Evolutionary conservation across 805 yeast genomes (phyloP).

Genomic region (Myxozyma melibiosi): DNA sequence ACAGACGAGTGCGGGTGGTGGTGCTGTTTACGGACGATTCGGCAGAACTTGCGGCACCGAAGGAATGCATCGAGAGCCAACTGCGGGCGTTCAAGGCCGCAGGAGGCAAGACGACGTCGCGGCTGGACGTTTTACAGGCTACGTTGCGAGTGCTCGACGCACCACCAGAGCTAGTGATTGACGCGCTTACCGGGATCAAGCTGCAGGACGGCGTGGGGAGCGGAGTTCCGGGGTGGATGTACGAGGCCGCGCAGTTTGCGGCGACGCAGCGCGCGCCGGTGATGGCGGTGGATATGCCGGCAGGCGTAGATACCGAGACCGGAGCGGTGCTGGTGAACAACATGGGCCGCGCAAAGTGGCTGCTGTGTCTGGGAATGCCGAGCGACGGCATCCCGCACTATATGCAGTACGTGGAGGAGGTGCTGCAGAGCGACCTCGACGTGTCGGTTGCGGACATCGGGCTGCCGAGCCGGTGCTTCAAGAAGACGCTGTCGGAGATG

Average conservation of each 20-base stretch:
- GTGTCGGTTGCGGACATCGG: constrained; percentile 35
- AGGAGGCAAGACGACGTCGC: constrained; percentile 68
- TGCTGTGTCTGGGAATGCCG: constrained; percentile 40
- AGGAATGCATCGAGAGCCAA: constrained; percentile 46
- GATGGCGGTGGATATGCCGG: constrained; percentile 76
- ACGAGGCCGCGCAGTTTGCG: constrained; percentile 65
- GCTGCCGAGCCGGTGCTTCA: constrained; percentile 31
- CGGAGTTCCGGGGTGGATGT: constrained; percentile 32
- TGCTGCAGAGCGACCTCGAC: constrained; percentile 9
- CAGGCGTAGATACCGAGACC: constrained; percentile 82
- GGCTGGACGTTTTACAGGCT: constrained; percentile 39
- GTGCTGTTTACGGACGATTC: constrained; percentile 40
- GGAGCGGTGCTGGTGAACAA: constrained; percentile 53
- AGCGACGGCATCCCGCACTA: constrained; percentile 21
- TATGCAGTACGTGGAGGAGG: constrained; percentile 25
- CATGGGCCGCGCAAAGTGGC: constrained; percentile 39
- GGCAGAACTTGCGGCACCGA: constrained; percentile 24
- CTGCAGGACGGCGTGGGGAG: constrained; percentile 44
- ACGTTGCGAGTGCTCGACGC: constrained; percentile 54
- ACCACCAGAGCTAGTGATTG: constrained; percentile 78
- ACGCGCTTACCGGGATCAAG: constrained; percentile 84
- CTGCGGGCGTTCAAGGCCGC: constrained; percentile 56
- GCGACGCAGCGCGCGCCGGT: constrained; percentile 53
- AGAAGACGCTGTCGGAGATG: constrained; percentile 10
- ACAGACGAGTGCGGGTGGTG: constrained; percentile 71